These are phyloP conservation scores for Pleurotus cornucopiae DNA, from an alignment of 768 basidiomycete species.

Conservation along the genomic window DNA sequence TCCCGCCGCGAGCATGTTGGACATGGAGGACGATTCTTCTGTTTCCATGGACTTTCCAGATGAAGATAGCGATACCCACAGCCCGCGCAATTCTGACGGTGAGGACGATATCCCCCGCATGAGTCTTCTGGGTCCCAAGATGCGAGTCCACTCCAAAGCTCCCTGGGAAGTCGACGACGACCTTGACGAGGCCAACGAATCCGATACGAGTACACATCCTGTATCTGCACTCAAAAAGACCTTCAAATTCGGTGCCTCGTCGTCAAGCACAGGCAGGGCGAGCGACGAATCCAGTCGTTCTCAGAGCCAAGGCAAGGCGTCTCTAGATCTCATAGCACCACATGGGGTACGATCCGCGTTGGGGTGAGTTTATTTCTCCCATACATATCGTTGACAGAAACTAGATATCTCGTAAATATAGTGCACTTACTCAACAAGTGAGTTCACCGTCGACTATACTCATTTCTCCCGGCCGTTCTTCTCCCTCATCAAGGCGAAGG, in stretches of 20 bases:
- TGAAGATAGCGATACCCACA: constrained; percentile 22
- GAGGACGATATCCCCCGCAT: constrained; percentile 50
- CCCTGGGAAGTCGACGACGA: constrained; percentile 69
- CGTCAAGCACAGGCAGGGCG: constrained; percentile 42
- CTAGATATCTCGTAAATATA: constrained; percentile 18
- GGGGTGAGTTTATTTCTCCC: constrained; percentile 43
- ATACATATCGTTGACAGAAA: constrained; percentile 8
- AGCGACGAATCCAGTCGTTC: constrained; percentile 64
- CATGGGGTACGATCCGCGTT: constrained; percentile 49
- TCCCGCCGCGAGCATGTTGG: constrained; percentile 47
- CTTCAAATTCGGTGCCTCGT: constrained; percentile 36
- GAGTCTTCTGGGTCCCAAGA: constrained; percentile 77
- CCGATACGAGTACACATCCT: constrained; percentile 30
- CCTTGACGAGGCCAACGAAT: constrained; percentile 43
- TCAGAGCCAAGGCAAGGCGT: constrained; percentile 44
- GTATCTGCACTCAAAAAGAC: constrained; percentile 35
- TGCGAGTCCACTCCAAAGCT: constrained; percentile 76
- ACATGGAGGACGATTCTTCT: constrained; percentile 52
- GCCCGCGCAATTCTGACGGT: constrained; percentile 33
- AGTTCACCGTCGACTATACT: constrained; percentile 55
- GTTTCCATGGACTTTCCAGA: constrained; percentile 22
- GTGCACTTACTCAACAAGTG: constrained; percentile 53
- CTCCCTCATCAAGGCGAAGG: constrained; percentile 28
- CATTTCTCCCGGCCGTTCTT: constrained; percentile 22
- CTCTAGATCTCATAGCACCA: constrained; percentile 55